Percentiles rank a stretch among this genome's conserved stretches.
Evolutionary conservation across 352 stramenopile genomes (phyloP).

Genomic region (Phytophthora chlamydospora): DNA sequence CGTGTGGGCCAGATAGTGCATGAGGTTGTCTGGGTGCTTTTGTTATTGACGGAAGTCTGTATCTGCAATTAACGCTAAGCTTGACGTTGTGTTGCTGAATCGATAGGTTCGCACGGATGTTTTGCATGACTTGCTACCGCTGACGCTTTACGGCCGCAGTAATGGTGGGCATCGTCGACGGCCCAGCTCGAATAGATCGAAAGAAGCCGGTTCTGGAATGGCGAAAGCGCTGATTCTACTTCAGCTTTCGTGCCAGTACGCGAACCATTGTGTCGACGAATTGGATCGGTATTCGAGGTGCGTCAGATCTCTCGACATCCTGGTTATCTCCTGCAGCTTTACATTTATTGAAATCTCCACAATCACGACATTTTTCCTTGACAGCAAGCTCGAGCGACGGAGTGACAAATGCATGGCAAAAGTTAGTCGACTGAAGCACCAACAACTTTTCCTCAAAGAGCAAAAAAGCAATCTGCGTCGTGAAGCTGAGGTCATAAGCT

Average conservation of each 20-base stretch:
- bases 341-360: not conserved
- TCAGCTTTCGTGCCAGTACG: slow-evolving; percentile 74
- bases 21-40: slow-evolving; percentile 25
- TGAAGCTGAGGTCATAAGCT: slow-evolving; percentile 43
- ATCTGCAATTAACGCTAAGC: not conserved
- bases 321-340: not conserved
- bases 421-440: slow-evolving; percentile 16
- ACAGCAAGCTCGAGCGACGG: slow-evolving; percentile 25
- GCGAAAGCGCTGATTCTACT: slow-evolving; percentile 47
- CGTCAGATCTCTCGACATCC: not conserved
- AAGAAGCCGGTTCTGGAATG: slow-evolving; percentile 1
- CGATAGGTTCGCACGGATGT: slow-evolving; percentile 36
- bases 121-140: slow-evolving; percentile 46
- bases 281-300: slow-evolving; percentile 50
- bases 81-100: not conserved
- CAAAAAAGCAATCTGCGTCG: slow-evolving; percentile 31
- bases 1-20: slow-evolving; percentile 44
- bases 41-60: too few relatives aligned
- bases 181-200: not conserved
- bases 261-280: slow-evolving; percentile 41
- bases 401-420: slow-evolving; percentile 8
- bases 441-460: slow-evolving; percentile 24
- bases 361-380: not conserved
- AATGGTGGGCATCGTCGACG: not conserved
- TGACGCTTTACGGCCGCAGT: slow-evolving; percentile 37